These are phyloP conservation scores for Coemansia umbellata DNA, from an alignment of 192 early-diverging fungal species.

Conservation along the genomic window DNA sequence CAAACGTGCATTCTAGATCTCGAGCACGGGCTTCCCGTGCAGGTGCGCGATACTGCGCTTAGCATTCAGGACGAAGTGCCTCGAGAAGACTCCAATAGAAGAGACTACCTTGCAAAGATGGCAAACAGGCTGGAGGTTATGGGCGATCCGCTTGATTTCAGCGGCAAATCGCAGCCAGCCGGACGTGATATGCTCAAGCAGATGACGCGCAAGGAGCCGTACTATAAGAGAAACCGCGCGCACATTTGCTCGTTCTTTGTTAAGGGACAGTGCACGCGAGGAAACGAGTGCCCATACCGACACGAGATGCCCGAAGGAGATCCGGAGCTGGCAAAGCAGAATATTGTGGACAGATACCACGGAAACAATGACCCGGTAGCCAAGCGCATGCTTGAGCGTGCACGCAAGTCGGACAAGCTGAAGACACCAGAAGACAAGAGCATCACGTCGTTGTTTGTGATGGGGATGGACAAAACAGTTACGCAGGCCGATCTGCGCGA, in stretches of 20 bases:
- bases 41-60: conserved; percentile 87
- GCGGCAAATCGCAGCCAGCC: conserved; percentile 38
- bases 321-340: conserved; percentile 82
- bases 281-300: conserved; percentile 92
- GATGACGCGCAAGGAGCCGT: conserved; percentile 88
- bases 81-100: conserved; percentile 78
- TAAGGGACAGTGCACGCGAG: conserved; percentile 91
- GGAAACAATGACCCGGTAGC: conserved; percentile 95
- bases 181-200: conserved; percentile 59
- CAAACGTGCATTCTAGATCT: conserved; percentile 96
- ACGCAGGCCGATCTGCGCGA: conserved; percentile 65
- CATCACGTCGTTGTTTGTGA: conserved; percentile 83
- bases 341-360: conserved; percentile 92
- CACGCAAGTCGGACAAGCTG: conserved; percentile 49
- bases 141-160: conserved; percentile 26
- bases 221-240: conserved; percentile 84
- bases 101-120: conserved; percentile 80
- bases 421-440: conserved; percentile 73
- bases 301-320: conserved; percentile 85
- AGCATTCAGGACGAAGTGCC: conserved; percentile 75
- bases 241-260: conserved; percentile 97
- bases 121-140: conserved; percentile 46
- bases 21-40: conserved; percentile 89
- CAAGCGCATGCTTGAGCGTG: conserved; percentile 68
- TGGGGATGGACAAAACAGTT: conserved; percentile 70